Evolutionary conservation across 1,139 yeast species (phyloP), one percentile per base, ranked within the genome.

Genomic region (Zygoascus sp.): DNA sequence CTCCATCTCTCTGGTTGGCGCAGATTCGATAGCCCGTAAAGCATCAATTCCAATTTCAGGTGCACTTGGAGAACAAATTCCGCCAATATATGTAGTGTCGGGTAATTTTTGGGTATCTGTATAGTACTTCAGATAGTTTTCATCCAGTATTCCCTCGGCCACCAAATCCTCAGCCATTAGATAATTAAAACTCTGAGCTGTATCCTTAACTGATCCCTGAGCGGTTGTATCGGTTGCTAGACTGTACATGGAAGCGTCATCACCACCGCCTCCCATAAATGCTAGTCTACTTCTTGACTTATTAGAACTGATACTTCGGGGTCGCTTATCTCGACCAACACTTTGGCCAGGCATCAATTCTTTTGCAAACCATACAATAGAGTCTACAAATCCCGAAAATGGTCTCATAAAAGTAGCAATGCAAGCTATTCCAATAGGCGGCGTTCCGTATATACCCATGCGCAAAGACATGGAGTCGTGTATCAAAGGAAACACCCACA

Each of bases 401-500:
- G 95, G 88, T 61, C 83, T 87, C 72, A 81, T 77, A 55, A 80
- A 80, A 0, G 90, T 83, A n/a, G 83, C 79, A 50, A 83, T 63
- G 46, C 77, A 74, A 46, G 78, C 74, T 36, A 85, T 63, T 82
- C 89, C 81, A 50, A 74, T 74, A 9, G 34, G 16, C 17, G 48
- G 32, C 1, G 45, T 32, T 4, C 42, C 35, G 72, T 1, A 54
- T 44, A 22, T 68, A 10, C 42, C 45, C 19, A 23, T 27, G 3
- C 17, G 36, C 21, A 46, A 48, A 22, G 47, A 51, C 27, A 53
- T 28, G n/a, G 48, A 32, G 17, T 55, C 53, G 20, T 56, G 55
- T 5, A 82, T 73, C 50, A 85, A 75, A 1, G 96, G 95, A 58
- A 84, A 80, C 11, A 82, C 59, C 96, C 96, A 87, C 37, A 86